Percentiles rank a stretch among this genome's conserved stretches.
These are phyloP conservation scores for Cercospora sp. DNA, from an alignment of 2,329 filamentous ascomycete species.

Conservation along the genomic window DNA sequence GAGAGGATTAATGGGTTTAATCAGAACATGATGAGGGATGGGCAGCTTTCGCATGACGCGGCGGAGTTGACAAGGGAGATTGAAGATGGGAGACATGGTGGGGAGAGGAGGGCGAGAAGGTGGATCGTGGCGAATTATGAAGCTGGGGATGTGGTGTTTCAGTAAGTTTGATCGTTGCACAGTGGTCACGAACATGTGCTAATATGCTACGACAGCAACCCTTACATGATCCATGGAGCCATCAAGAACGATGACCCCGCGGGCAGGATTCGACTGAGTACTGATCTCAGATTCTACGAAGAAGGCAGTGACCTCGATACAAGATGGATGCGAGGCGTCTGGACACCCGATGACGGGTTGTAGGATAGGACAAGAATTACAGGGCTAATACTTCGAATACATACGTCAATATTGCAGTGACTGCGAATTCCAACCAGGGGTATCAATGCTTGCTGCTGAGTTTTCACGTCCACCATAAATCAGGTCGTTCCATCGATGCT, in stretches of 20 bases:
- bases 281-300: conserved; percentile 48
- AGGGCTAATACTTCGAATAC: not conserved
- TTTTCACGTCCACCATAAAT: not conserved
- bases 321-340: conserved; percentile 42
- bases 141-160: conserved; percentile 54
- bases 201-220: conserved; percentile 30
- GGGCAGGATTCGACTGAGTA: conserved; percentile 44
- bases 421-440: not conserved
- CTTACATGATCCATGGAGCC: conserved; percentile 46
- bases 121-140: conserved; percentile 58
- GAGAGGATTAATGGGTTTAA: conserved; percentile 46
- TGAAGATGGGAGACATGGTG: not conserved
- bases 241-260: conserved; percentile 44
- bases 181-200: not conserved
- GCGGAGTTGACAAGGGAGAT: conserved; percentile 23
- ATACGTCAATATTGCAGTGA: not conserved
- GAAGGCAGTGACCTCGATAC: conserved; percentile 39
- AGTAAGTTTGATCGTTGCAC: conserved; percentile 22
- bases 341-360: conserved; percentile 41
- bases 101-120: conserved; percentile 26
- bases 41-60: conserved; percentile 32
- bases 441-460: not conserved
- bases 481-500: not conserved
- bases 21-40: conserved; percentile 35
- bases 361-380: conserved; percentile 13